Base-by-base conservation (phyloP, 345 rosid genomes). In the Hibiscus syriacus region DNA sequence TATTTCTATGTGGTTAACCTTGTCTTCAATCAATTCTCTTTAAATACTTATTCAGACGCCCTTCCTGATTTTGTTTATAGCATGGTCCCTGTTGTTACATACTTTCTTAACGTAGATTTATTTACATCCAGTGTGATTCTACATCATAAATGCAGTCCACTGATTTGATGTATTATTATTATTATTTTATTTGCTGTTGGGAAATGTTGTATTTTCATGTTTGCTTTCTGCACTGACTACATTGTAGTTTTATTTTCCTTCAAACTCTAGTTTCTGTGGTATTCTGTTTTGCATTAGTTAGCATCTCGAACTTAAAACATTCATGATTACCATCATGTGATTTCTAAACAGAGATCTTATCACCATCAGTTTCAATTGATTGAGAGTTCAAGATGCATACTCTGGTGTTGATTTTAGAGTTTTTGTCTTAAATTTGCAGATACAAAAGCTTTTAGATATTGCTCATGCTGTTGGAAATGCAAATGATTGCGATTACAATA, bases 401-500 rank as follows among this genome's bases (percentile, higher is more conserved):
- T 53, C 27, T 32, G 25, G 62, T 75, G 53, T 69, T 64, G 7
- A 25, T 67, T 70, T 70, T 68, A 27, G 39, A 69, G 67, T 20
- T 50, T 67, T 38, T 19, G 2, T 30, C 46, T 49, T 25, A 25
- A 38, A 32, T 70, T 60, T 70, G 75, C 92, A 94, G 99, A 81
- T 86, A 72, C 80, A 72, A 72, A 94, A 89, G 87, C 74, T 94
- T 75, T 72, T 83, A 53, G 87, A 89, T 30, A 84, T 91, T 75
- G 83, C 92, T 60, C 97, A 90, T 39, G 75, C 88, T 43, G 86
- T 94, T 72, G 92, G 84, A 78, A 89, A 82, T 80, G 79, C 81
- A 61, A 91, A 85, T 65, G 79, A 81, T 27, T 80, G 78, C 64
- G 96, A 90, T 73, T 87, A 85, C 60, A 76, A 79, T 74, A 76